Evolutionary conservation across 176 grass and related monocot species (phyloP).

Genomic region (Carex scoparia): DNA sequence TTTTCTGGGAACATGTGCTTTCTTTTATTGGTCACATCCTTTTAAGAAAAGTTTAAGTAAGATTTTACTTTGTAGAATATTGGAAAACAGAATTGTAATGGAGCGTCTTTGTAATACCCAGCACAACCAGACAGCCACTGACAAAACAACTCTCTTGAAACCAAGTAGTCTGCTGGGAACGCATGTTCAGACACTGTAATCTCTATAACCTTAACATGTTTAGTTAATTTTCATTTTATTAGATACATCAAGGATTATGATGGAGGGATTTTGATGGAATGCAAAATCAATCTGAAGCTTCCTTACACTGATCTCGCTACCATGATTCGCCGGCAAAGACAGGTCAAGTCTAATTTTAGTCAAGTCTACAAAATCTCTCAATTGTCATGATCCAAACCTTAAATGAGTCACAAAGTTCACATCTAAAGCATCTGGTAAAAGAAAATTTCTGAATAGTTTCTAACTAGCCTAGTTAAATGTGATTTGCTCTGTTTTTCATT

Average conservation of each 20-base stretch:
- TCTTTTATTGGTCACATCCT: background rate
- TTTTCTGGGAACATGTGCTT: background rate
- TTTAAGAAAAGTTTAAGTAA: background rate
- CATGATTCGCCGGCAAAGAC: constrained; percentile 96
- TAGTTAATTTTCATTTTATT: background rate
- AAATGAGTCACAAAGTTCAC: constrained; percentile 11
- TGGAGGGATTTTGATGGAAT: constrained; percentile 98
- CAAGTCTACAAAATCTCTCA: constrained; percentile 4
- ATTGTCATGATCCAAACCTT: background rate
- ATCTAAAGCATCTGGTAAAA: background rate
- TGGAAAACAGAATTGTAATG: background rate
- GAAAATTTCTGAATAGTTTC: background rate
- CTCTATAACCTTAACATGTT: constrained; percentile 1
- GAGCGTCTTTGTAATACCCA: background rate
- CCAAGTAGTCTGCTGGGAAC: background rate
- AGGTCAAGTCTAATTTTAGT: constrained; percentile 45
- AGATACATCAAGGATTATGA: constrained; percentile 99
- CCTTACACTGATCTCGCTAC: constrained; percentile 94
- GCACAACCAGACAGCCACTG: background rate
- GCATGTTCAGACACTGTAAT: background rate
- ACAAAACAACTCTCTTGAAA: too few relatives aligned
- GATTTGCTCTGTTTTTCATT: background rate
- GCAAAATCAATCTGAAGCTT: constrained; percentile 87
- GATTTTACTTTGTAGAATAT: background rate
- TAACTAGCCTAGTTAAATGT: background rate